Evolutionary conservation across 768 basidiomycete species (phyloP), one percentile per base, ranked within the genome.

Genomic region (Phaeolepiota aurea): DNA sequence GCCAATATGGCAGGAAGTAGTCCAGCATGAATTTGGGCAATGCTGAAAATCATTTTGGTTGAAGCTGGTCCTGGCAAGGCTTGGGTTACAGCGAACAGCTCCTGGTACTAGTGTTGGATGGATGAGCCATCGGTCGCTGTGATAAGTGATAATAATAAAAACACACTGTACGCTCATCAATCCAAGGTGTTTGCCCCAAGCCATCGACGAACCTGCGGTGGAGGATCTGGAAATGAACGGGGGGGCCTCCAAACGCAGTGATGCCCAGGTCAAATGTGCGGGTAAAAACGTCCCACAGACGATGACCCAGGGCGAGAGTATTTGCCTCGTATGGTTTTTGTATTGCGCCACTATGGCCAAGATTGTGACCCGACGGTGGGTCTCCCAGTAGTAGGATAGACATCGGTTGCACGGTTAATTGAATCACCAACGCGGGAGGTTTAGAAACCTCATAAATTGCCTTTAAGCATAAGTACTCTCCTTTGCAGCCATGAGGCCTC

Each of bases 41-140:
- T 70, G 23, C 55, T 62, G 55, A 73, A 73, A 1, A 69, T 62
- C 58, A 76, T 62, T 48, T 73, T 66, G 5, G 68, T 71, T 11
- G 64, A 63, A 11, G 54, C 71, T 4, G 74, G 72, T 2, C 74
- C 73, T 2, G 72, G 72, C 1, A 75, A 52, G 2, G 68, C 70
- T 38, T 71, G 68, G 0, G 60, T 55, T 5, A 76, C 51, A 0
- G 72, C 69, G 42, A 77, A 72, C 5, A 72, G 52, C 37, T 76
- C 72, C 44, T 64, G 60, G 40, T 62, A 66, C 63, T 67, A 39
- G 4, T 14, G 16, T 28, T 3, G 38, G 1, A 9, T 35, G n/a
- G 43, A 44, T 45, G 30, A 31, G 30, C n/a, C 5, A 15, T n/a
- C n/a, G 23, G 33, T 28, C 11, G 18, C 13, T 12, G 9, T 41